Base-by-base conservation (phyloP, 345 rosid genomes). In the Lepidium didymum region DNA sequence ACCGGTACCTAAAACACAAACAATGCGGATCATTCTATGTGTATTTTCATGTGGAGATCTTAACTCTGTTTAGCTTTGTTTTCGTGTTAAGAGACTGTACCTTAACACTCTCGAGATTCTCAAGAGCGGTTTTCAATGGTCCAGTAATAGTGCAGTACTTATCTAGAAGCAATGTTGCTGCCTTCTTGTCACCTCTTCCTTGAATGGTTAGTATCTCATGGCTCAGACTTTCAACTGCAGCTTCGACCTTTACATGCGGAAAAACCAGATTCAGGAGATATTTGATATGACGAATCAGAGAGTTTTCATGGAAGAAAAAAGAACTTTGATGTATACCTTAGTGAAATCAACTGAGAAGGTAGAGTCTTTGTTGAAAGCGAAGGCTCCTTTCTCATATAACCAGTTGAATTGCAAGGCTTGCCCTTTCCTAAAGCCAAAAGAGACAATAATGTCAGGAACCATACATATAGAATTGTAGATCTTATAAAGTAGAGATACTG, bases 391-490 rank as follows among this genome's bases (percentile, higher is more conserved):
- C 78, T 92, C 96, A 67, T 83, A 84, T 64, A 92, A 77, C 89
- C 87, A 92, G 84, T 92, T 92, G 81, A 92, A 92, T 61, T 89
- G 96, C 79, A 92, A 46, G 11, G 96, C 95, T 81, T 89, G 95
- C 63, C 98, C 96, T 85, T 90, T 89, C 23, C 96, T 92, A 83
- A 53, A 14, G 58, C 55, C 64, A 29, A 16, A 47, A 44, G 51
- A 80, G 37, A 60, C 5, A 19, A 11, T 11, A 1, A 37, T 38
- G 14, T 67, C 37, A 60, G 62, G 14, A 45, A 16, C 16, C 13
- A 43, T 54, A 52, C 34, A 33, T 42, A 42, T 19, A n/a, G 14
- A 64, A 51, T 7, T 58, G 13, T 38, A 19, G 59, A 41, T 54
- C 10, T 73, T 73, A 2, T 6, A 55, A 69, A 56, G 71, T 7